Evolutionary conservation across 352 stramenopile species (phyloP), one percentile per base, ranked within the genome.

Genomic region (Pythium dissimile): DNA sequence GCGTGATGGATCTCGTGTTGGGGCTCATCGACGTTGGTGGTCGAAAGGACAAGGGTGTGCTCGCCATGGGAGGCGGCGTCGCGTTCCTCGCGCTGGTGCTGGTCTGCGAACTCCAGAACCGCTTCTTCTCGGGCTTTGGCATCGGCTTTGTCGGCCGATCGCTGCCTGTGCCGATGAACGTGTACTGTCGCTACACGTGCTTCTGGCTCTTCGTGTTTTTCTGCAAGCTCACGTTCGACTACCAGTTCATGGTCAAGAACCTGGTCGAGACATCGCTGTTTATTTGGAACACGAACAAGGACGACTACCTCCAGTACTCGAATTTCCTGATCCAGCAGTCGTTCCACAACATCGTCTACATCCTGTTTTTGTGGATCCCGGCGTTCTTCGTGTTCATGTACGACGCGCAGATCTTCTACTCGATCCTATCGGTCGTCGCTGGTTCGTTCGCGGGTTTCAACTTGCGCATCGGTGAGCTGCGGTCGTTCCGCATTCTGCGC

Each of bases 381-480:
- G 71, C 80, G 6, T 90, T 86, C 49, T 82, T 92, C 53, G 84
- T 94, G 24, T 90, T 89, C 60, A 83, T 92, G 73, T 94, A 92
- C 69, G 84, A 94, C 53, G 73, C 77, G 37, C 84, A 94, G 67
- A 92, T 94, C 56, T 92, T 92, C 65, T 94, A 92, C 69, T 75
- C 82, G 16, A 65, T 94, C 31, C 59, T 92, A 38, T 88, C 75
- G 0, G 84, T 94, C 12, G 57, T 94, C 26, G 84, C 85, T 18
- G 84, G 84, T 34, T 92, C 82, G 10, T 88, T 94, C 39, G 82
- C 75, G 9, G 84, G 84, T 37, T 94, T 94, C 56, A 94, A 94
- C 53, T 62, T 94, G 30, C 80, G 82, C 26, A 92, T 94, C 21
- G 84, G 84, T 70, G 84, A 94, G 28, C 50, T 94, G 23, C 82